These are phyloP conservation scores for Garcia nutans DNA, from an alignment of 345 rosid genomes.

Conservation along the genomic window DNA sequence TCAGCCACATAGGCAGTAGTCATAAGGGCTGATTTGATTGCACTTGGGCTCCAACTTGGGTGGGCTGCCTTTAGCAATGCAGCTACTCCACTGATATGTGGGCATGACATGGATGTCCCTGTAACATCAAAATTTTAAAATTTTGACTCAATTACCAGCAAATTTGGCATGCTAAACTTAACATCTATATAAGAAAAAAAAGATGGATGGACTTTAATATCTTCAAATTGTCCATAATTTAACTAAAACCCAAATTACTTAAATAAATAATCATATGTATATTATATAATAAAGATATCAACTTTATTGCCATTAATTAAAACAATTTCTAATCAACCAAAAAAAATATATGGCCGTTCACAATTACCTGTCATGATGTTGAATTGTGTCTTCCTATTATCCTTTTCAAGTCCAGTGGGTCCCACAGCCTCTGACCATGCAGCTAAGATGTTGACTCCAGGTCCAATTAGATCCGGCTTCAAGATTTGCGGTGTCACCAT, in stretches of 20 bases:
- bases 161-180: background rate
- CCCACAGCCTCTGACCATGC: conserved; percentile 79
- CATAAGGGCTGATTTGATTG: conserved; percentile 85
- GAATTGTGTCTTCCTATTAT: conserved; percentile 58
- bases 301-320: no score
- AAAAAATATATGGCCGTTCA: conserved; percentile 24
- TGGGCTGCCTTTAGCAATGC: conserved; percentile 82
- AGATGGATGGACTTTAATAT: no score
- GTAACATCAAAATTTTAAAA: background rate
- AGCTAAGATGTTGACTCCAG: conserved; percentile 83
- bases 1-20: conserved; percentile 36
- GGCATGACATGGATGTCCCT: conserved; percentile 99
- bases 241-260: no score
- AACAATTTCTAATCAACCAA: no score
- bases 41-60: conserved; percentile 89
- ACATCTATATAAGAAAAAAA: background rate
- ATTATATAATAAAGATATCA: no score
- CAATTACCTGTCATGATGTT: conserved; percentile 76
- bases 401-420: conserved; percentile 67
- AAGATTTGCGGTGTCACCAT: conserved; percentile 64
- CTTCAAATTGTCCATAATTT: no score
- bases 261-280: no score
- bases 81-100: conserved; percentile 85
- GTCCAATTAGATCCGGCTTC: conserved; percentile 92
- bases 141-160: background rate